phyloP scores from a whole-genome alignment of 1,139 yeast species.

The Geotrichum candidum region DNA sequence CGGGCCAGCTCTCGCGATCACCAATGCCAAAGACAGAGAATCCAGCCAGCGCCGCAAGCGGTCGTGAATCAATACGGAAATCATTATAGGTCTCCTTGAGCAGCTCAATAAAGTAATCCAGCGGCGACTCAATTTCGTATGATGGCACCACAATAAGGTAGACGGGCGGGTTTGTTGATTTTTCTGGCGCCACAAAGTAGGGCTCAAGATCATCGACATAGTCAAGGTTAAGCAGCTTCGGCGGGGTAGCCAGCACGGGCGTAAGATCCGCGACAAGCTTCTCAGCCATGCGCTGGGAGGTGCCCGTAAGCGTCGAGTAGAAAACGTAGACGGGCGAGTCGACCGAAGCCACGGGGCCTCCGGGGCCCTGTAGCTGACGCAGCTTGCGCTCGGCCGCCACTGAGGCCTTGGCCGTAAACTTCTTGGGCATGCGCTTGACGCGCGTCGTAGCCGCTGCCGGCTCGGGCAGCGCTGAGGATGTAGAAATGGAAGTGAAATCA shows the following conservation, averaged over 20 bases:
- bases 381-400: constrained; percentile 20
- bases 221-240: constrained; percentile 62
- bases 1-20: constrained; percentile 80
- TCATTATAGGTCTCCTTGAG: constrained; percentile 76
- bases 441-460: constrained; percentile 18
- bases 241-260: constrained; percentile 39
- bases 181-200: constrained; percentile 57
- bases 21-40: constrained; percentile 85
- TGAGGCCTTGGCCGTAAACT: constrained; percentile 23
- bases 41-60: constrained; percentile 59
- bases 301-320: constrained; percentile 80
- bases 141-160: constrained; percentile 80
- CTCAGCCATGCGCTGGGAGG: constrained; percentile 64
- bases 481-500: constrained; percentile 40
- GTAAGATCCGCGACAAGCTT: constrained; percentile 30
- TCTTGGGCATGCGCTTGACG: constrained; percentile 22
- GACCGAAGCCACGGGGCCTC: constrained; percentile 27
- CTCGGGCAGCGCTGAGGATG: constrained; percentile 7
- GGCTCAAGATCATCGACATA: constrained; percentile 82
- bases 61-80: constrained; percentile 78
- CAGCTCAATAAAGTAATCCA: constrained; percentile 80
- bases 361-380: constrained; percentile 26
- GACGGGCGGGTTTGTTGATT: constrained; percentile 39
- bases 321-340: constrained; percentile 48
- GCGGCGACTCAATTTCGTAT: constrained; percentile 86